Conservation (phyloP, 257 asterid species). For the Hygrophila difformis region DNA sequence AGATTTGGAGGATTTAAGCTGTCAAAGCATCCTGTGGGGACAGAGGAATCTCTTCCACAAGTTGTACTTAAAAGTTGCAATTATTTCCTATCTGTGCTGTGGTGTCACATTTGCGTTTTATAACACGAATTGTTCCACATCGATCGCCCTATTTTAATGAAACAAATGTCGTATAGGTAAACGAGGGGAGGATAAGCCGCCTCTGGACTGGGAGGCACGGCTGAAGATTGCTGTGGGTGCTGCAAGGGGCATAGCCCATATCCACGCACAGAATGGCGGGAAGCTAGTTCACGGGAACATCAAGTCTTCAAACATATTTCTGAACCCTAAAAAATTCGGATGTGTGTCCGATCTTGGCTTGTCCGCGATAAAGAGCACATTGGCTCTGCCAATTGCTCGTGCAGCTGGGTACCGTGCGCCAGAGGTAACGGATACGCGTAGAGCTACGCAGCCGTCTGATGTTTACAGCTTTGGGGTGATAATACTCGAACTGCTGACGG, state of each 20-base stretch:
- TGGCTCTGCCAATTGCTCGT: slow-evolving; percentile 72
- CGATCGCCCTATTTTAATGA: no score
- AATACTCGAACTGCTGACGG: slow-evolving; percentile 76
- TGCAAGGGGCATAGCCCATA: slow-evolving; percentile 68
- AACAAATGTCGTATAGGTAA: slow-evolving; percentile 29
- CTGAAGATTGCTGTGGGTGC: slow-evolving; percentile 65
- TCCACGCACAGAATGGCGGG: slow-evolving; percentile 61
- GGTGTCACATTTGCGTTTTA: no score
- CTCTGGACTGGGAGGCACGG: slow-evolving; percentile 76
- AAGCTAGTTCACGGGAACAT: slow-evolving; percentile 85
- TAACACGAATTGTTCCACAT: no score
- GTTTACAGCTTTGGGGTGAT: slow-evolving; percentile 83
- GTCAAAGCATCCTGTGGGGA: slow-evolving; percentile 39
- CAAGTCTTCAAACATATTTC: slow-evolving; percentile 70
- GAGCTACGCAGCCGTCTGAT: slow-evolving; percentile 65
- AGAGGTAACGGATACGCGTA: slow-evolving; percentile 67
- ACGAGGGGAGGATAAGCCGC: slow-evolving; percentile 37
- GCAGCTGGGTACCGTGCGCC: slow-evolving; percentile 91
- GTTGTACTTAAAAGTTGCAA: no score
- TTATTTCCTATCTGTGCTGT: no score
- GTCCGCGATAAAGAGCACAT: slow-evolving; percentile 53
- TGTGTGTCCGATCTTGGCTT: slow-evolving; percentile 76
- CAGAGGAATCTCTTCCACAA: slow-evolving; percentile 18
- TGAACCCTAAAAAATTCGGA: slow-evolving; percentile 49
- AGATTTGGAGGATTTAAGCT: slow-evolving; percentile 21